phyloP scores from a whole-genome alignment of 495 filamentous ascomycete species.

The Alectoria sarmentosa region DNA sequence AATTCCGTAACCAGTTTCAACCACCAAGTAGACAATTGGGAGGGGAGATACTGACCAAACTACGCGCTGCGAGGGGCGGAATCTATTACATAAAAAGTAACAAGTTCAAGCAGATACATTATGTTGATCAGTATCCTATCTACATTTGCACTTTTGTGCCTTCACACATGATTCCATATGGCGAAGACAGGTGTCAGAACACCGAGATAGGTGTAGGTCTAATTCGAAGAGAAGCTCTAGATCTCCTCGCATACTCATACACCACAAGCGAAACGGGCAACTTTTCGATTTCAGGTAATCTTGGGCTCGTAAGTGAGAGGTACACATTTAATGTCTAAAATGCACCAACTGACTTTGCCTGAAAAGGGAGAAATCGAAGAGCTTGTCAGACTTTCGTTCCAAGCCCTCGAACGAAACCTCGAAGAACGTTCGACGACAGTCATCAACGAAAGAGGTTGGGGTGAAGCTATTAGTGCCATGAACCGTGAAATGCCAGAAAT shows the following conservation, averaged over 20 bases:
- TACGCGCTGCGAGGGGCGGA: not conserved
- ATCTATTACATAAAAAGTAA: not conserved
- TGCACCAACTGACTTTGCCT: not conserved
- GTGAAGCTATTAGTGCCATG: not conserved
- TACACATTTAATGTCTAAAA: not conserved
- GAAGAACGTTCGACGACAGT: not conserved
- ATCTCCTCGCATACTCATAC: not conserved
- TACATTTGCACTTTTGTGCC: not conserved
- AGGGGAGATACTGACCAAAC: not conserved
- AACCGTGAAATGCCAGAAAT: no score
- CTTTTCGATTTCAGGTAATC: not conserved
- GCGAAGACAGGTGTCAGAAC: not conserved
- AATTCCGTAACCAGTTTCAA: not conserved
- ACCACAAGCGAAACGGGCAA: not conserved
- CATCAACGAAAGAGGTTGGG: conserved; percentile 1
- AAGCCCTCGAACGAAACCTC: not conserved
- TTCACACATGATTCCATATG: not conserved
- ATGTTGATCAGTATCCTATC: not conserved
- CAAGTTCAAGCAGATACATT: not conserved
- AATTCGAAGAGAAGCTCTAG: conserved; percentile 1
- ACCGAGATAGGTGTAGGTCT: not conserved
- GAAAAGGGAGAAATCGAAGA: conserved; percentile 7
- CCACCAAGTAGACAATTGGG: not conserved
- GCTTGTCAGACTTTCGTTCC: conserved; percentile 3
- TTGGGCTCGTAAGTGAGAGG: not conserved